Conservation (phyloP, 768 basidiomycete species). For the Sporobolomyces pararoseus region DNA sequence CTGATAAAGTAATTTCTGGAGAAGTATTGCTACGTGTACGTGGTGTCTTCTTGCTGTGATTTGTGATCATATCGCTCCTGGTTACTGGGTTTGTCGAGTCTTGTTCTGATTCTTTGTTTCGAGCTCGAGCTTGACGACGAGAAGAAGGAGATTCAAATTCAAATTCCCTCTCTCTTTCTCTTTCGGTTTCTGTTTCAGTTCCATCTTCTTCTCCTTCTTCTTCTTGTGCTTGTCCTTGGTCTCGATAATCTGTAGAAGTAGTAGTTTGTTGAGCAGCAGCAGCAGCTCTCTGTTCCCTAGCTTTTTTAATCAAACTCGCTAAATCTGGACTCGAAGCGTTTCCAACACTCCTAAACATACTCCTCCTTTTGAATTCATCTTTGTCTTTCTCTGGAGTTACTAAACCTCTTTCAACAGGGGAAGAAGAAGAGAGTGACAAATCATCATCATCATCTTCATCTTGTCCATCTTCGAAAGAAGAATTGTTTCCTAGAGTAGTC, state of each 20-base stretch:
- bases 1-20: neutral
- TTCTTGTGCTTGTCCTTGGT: neutral
- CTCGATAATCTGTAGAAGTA: neutral
- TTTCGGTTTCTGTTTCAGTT: too few relatives aligned
- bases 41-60: too few relatives aligned
- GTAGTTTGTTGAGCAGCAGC: too few relatives aligned
- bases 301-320: constrained; percentile 77
- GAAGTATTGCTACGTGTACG: constrained; percentile 1
- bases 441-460: too few relatives aligned
- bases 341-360: constrained; percentile 77
- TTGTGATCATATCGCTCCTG: too few relatives aligned
- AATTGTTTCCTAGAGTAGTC: constrained; percentile 5
- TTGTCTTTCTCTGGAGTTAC: constrained; percentile 6
- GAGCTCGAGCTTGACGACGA: too few relatives aligned
- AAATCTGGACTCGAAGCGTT: constrained; percentile 89
- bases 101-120: too few relatives aligned
- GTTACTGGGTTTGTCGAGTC: too few relatives aligned
- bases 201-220: neutral
- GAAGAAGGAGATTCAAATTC: neutral
- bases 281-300: constrained; percentile 70
- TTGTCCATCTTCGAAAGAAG: neutral
- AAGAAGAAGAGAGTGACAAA: neutral
- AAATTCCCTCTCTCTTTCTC: too few relatives aligned
- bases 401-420: neutral
- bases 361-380: constrained; percentile 2